Base-by-base conservation (phyloP, 441 rosid species). In the Eruca vesicaria region DNA sequence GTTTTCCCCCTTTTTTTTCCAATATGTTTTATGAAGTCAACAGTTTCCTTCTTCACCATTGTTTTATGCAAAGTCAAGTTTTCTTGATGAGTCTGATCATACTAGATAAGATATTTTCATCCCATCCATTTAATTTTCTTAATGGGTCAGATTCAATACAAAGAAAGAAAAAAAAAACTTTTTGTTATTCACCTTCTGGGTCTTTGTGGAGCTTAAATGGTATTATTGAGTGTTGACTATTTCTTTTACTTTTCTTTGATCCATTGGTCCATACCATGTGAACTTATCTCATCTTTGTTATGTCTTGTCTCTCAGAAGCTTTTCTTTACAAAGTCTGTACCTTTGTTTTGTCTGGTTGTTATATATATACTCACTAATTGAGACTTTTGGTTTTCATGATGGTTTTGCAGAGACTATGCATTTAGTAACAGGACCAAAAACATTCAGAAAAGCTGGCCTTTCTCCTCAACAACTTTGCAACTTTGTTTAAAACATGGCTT, bases 371-470 rank as follows among this genome's bases (percentile, higher is more conserved):
- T 67, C 23, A 32, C 57, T 68, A 16, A 66, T 63, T 38, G 23
- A 38, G 57, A 19, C 21, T 75, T n/a, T 75, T 45, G 33, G 14
- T 76, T 50, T 50, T 50, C 56, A 16, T 50, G 12, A 50, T 50
- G 56, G 11, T 18, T 32, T 78, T 85, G 92, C 86, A 94, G 98
- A 84, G 92, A 89, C 81, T 91, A 90, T 88, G 95, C 88, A 69
- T 85, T 82, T 73, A 63, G 77, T 50, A 67, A 87, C 70, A 82
- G 98, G 84, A 83, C 82, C 79, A 89, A 91, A 73, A 89, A 89
- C 82, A 88, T 94, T 84, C 79, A 83, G 81, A 84, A 83, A 75
- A 94, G 83, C 71, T 94, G 98, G 98, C 98, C 98, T 36, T 94
- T 94, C 80, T 91, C 98, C 38, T 68, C 57, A 73, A 81, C 82